Evolutionary conservation across 1,284 basidiomycete genomes (phyloP).

Genomic region (Austroboletus novae-zelandiae): DNA sequence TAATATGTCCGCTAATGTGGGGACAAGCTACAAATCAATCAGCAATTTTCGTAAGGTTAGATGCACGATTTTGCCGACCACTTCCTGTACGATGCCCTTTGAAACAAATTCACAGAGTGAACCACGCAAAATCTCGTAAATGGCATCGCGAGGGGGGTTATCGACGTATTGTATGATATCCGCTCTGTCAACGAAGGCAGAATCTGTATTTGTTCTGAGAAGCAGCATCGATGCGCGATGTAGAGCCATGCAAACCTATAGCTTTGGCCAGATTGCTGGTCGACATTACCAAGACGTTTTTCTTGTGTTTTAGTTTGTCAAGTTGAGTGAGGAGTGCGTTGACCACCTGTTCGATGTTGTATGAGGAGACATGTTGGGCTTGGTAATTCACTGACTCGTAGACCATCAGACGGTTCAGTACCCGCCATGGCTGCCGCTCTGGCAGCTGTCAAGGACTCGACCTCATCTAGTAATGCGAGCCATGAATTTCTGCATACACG

Average conservation of each 20-base stretch:
- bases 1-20: constrained; percentile 58
- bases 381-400: constrained; percentile 60
- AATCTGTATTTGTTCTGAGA: constrained; percentile 54
- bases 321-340: constrained; percentile 97
- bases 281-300: constrained; percentile 95
- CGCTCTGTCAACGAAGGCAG: constrained; percentile 94
- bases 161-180: constrained; percentile 97
- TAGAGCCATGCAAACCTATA: constrained; percentile 62
- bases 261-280: constrained; percentile 95
- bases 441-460: constrained; percentile 93
- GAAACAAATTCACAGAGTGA: constrained; percentile 80
- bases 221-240: background rate
- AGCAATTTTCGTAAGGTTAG: constrained; percentile 2
- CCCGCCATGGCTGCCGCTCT: constrained; percentile 92
- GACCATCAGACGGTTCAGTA: constrained; percentile 93
- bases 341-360: constrained; percentile 69
- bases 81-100: constrained; percentile 64
- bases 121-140: constrained; percentile 90
- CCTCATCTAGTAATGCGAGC: constrained; percentile 70
- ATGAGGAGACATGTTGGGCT: background rate
- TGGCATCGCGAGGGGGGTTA: constrained; percentile 83
- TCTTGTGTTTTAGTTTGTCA: constrained; percentile 90
- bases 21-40: constrained; percentile 49
- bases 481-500: constrained; percentile 4
- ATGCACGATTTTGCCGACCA: constrained; percentile 39